phyloP scores from a whole-genome alignment of 2,329 filamentous ascomycete genomes.

The Hymenoscyphus fraxineus region DNA sequence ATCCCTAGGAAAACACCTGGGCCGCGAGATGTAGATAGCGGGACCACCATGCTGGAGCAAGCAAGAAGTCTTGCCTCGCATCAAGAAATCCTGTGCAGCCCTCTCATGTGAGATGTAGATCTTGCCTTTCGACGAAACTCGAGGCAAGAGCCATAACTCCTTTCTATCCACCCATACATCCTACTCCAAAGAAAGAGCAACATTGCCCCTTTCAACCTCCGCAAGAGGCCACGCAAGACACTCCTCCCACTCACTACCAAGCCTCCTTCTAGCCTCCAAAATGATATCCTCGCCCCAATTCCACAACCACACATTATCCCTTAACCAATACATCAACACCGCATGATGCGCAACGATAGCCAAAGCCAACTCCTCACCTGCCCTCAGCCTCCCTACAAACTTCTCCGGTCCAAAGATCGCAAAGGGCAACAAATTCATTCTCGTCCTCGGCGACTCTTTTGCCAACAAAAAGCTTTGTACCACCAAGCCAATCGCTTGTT shows the following conservation, averaged over 20 bases:
- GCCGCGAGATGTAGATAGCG: no score
- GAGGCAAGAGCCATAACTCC: no score
- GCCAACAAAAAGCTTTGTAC: slow-evolving; percentile 8
- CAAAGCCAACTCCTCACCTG: slow-evolving; percentile 12
- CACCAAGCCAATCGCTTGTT: slow-evolving; percentile 4
- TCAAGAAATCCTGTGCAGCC: no score
- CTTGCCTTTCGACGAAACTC: no score
- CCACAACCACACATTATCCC: slow-evolving; percentile 14
- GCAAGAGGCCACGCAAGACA: slow-evolving; percentile 8
- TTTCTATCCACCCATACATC: not conserved
- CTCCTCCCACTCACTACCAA: slow-evolving; percentile 10
- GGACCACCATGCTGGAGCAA: no score
- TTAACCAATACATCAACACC: slow-evolving; percentile 16
- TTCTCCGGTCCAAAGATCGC: slow-evolving; percentile 7
- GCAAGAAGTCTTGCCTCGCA: no score
- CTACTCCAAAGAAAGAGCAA: not conserved
- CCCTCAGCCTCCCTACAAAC: slow-evolving; percentile 13
- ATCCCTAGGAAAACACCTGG: no score
- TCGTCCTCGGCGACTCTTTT: slow-evolving; percentile 5
- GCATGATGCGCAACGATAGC: slow-evolving; percentile 18
- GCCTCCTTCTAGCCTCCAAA: slow-evolving; percentile 5
- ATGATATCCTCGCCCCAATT: slow-evolving; percentile 19
- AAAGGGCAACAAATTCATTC: slow-evolving; percentile 11
- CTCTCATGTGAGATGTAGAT: no score
- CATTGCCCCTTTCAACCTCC: not conserved